Percentiles rank a stretch among this genome's conserved stretches.
Evolutionary conservation across 1,139 yeast genomes (phyloP).

Genomic region (Saccharomycopsis crataegensis): DNA sequence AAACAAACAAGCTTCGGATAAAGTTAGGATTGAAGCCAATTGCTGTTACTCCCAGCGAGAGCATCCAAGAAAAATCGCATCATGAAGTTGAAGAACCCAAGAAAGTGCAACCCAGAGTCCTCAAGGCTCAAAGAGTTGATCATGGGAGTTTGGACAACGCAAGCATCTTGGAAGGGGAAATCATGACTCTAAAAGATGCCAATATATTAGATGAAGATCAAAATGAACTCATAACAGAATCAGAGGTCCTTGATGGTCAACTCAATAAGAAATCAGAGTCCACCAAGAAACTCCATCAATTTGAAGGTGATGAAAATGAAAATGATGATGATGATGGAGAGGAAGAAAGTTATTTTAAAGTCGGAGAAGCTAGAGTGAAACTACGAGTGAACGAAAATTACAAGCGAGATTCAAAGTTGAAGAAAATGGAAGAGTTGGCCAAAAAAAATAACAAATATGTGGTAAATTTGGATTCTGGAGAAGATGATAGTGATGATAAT

Average conservation of each 20-base stretch:
- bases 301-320: conserved; percentile 19
- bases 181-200: conserved; percentile 61
- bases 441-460: conserved; percentile 8
- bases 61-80: conserved; percentile 20
- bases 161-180: conserved; percentile 42
- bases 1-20: conserved; percentile 43
- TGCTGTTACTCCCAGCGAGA: conserved; percentile 23
- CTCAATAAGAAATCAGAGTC: conserved; percentile 26
- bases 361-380: conserved; percentile 15
- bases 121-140: conserved; percentile 21
- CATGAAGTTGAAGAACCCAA: conserved; percentile 8
- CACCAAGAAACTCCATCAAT: neutral
- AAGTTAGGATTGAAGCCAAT: conserved; percentile 45
- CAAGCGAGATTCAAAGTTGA: neutral
- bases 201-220: conserved; percentile 41
- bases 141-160: conserved; percentile 32
- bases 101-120: conserved; percentile 22
- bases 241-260: conserved; percentile 27
- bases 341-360: conserved; percentile 22
- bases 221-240: conserved; percentile 33
- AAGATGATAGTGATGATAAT: conserved; percentile 24
- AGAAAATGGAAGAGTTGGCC: conserved; percentile 11
- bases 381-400: conserved; percentile 1
- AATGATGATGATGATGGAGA: conserved; percentile 24
- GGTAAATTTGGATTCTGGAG: conserved; percentile 25